phyloP scores from a whole-genome alignment of 768 basidiomycete genomes.

The Russula virescens region DNA sequence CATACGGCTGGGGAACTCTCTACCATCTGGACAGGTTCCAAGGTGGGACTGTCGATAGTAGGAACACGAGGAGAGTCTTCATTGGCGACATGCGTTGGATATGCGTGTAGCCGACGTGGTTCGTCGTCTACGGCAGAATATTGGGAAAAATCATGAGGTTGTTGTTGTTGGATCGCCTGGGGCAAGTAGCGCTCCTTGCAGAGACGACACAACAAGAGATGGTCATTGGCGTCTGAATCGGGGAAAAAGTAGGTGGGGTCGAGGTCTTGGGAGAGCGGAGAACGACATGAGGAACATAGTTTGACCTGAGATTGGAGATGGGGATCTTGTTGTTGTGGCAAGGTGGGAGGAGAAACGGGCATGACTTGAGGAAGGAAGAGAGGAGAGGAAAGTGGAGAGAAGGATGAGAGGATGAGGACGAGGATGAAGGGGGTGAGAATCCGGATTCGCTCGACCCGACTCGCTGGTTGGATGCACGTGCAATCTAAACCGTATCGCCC shows the following conservation, averaged over 20 bases:
- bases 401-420: neutral
- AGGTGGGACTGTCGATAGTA: neutral
- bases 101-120: neutral
- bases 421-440: neutral
- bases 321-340: slow-evolving; percentile 17
- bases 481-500: neutral
- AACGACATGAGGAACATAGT: slow-evolving; percentile 20
- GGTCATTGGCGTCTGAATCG: slow-evolving; percentile 20
- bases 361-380: slow-evolving; percentile 1
- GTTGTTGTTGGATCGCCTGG: slow-evolving; percentile 11
- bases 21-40: neutral
- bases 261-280: slow-evolving; percentile 21
- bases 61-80: slow-evolving; percentile 8
- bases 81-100: slow-evolving; percentile 7
- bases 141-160: neutral
- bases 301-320: slow-evolving; percentile 20
- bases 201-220: slow-evolving; percentile 17
- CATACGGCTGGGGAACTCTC: slow-evolving; percentile 8
- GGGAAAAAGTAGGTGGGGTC: slow-evolving; percentile 17
- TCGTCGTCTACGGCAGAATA: slow-evolving; percentile 5
- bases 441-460: too few species aligned
- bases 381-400: neutral
- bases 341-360: slow-evolving; percentile 13
- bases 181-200: slow-evolving; percentile 19
- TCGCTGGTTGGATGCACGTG: slow-evolving; percentile 17